These are phyloP conservation scores for Trichoderma semiorbis DNA, from an alignment of 2,329 filamentous ascomycete species.

Conservation along the genomic window DNA sequence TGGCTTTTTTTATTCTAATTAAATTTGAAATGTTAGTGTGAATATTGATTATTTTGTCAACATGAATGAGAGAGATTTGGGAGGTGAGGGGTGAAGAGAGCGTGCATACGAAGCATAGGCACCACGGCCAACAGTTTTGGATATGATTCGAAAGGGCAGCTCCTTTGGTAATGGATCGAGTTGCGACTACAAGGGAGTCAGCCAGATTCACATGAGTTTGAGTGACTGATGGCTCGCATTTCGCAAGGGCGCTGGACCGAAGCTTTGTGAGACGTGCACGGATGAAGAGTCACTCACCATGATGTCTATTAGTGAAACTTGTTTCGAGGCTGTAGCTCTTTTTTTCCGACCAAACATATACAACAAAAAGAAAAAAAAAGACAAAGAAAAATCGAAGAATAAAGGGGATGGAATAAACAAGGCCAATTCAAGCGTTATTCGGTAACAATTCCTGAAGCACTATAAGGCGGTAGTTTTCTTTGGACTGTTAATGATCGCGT, in stretches of 20 bases:
- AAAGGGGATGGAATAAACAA: not conserved
- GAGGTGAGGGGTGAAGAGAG: conserved; percentile 5
- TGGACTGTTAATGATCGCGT: not conserved
- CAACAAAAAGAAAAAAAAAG: not conserved
- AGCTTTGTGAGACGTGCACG: not conserved
- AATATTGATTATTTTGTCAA: not conserved
- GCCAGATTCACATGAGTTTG: not conserved
- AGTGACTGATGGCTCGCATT: not conserved
- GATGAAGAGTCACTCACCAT: conserved; percentile 9
- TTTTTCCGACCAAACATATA: not conserved
- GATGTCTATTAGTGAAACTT: conserved; percentile 10
- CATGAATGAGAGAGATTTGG: not conserved
- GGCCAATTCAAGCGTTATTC: not conserved
- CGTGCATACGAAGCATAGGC: conserved; percentile 86
- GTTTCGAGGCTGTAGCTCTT: not conserved
- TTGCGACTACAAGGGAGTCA: conserved; percentile 67
- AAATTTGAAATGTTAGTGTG: conserved; percentile 14
- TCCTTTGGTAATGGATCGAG: conserved; percentile 78
- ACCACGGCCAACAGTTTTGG: conserved; percentile 92
- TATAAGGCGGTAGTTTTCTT: not conserved
- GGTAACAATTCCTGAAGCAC: not conserved
- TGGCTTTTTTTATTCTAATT: conserved; percentile 84
- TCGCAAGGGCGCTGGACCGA: not conserved
- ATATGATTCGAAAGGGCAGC: conserved; percentile 90
- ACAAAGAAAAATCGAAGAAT: not conserved